These are phyloP conservation scores for Peniophora sp. DNA, from an alignment of 1,284 basidiomycete species.

Conservation along the genomic window DNA sequence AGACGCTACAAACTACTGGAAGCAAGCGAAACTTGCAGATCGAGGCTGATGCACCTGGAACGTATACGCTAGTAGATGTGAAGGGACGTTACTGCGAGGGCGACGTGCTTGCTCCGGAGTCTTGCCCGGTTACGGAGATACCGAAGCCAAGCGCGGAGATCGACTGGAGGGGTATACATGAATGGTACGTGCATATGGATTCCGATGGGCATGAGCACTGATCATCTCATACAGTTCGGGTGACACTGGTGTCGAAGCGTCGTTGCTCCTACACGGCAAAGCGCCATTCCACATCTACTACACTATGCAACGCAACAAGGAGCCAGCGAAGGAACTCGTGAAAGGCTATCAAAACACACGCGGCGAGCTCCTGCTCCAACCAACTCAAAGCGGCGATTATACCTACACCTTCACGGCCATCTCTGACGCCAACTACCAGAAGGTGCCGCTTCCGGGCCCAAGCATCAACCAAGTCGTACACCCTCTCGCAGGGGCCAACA, in stretches of 20 bases:
- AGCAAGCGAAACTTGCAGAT: constrained; percentile 49
- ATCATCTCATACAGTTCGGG: constrained; percentile 57
- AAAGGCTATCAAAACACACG: constrained; percentile 66
- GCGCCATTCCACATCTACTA: constrained; percentile 87
- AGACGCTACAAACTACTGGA: constrained; percentile 50
- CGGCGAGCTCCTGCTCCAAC: constrained; percentile 82
- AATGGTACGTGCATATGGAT: constrained; percentile 52
- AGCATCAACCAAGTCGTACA: constrained; percentile 84
- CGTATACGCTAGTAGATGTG: constrained; percentile 71
- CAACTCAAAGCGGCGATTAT: constrained; percentile 85
- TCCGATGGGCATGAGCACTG: constrained; percentile 1
- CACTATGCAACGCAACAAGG: constrained; percentile 65
- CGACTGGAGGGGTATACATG: constrained; percentile 85
- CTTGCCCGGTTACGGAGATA: constrained; percentile 67
- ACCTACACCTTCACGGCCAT: constrained; percentile 77
- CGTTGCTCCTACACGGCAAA: constrained; percentile 81
- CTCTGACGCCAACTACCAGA: constrained; percentile 81
- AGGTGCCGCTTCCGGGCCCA: constrained; percentile 61
- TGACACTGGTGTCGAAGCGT: constrained; percentile 86
- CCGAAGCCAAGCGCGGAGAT: constrained; percentile 78
- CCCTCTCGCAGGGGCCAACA: constrained; percentile 75
- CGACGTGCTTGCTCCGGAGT: constrained; percentile 74
- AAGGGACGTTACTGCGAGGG: constrained; percentile 75
- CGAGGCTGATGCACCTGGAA: constrained; percentile 60
- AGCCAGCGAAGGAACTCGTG: constrained; percentile 46